Evolutionary conservation across 2,329 filamentous ascomycete species (phyloP), one percentile per base, ranked within the genome.

Genomic region (Ampelomyces quisqualis): DNA sequence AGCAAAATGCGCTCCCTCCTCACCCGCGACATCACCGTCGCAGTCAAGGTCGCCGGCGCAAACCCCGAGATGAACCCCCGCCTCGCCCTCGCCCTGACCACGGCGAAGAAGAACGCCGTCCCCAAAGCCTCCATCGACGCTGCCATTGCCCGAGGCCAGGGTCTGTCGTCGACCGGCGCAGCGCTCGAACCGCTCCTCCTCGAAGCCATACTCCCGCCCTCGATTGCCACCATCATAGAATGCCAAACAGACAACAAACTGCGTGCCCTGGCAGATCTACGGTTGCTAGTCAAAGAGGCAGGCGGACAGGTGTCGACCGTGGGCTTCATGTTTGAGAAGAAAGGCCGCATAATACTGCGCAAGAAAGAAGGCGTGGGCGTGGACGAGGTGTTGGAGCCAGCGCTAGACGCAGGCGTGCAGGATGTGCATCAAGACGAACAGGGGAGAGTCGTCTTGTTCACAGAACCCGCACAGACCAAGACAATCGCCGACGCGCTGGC

Each of bases 81-180:
- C 49, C 78, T 98, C 33, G 86, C 85, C 15, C 75, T 82, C 19
- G 78, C 86, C 10, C 81, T 97, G 41, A 70, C 79, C 13, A 80
- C 78, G 37, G 91, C 91, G 29, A 96, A 93, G 72, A 90, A 90
- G 73, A 84, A 82, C 45, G 87, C 86, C 51, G 84, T 95, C 33
- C 88, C 90, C 2, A 96, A 96, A 70, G 74, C 81, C 14, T 77
- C 81, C 2, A 95, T 97, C 55, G 90, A 97, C 67, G 77, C 77
- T 10, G 90, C 93, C 38, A 84, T 98, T 52, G 87, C 89, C 10
- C 84, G 90, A 32, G 93, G 93, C 2, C 90, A 96, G 65, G 91
- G 93, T 28, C 79, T 85, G 50, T 90, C 90, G 17, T 71, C 82
- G 2, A 79, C 79, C 4, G 93, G 93, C 38, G 79, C 80, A 11